phyloP scores from a whole-genome alignment of 352 stramenopile species.

The Pythium aquatile region DNA sequence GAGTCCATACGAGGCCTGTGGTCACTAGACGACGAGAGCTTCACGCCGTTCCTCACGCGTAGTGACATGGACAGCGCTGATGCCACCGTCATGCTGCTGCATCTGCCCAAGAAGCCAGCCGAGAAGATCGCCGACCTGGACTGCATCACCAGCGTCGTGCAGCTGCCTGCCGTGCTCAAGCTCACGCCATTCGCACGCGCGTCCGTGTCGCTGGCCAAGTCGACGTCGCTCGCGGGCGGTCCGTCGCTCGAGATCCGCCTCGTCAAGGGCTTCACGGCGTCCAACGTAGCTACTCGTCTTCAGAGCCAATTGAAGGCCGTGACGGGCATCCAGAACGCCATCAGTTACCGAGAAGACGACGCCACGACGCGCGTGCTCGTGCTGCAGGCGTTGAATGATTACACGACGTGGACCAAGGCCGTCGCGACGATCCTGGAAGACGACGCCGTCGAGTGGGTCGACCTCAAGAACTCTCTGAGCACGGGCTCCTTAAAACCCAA shows the following conservation, averaged over 20 bases:
- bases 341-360: conserved; percentile 31
- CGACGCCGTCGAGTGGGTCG: conserved; percentile 69
- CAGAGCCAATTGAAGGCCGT: conserved; percentile 26
- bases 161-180: conserved; percentile 64
- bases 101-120: conserved; percentile 42
- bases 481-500: conserved; percentile 34
- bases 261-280: conserved; percentile 35
- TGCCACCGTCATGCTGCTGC: conserved; percentile 57
- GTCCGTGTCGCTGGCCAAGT: conserved; percentile 36
- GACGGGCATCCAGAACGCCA: conserved; percentile 52
- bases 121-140: conserved; percentile 45
- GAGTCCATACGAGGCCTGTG: conserved; percentile 43
- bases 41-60: conserved; percentile 69
- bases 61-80: conserved; percentile 43
- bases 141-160: conserved; percentile 51
- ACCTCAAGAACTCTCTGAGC: conserved; percentile 48
- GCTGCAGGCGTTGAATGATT: conserved; percentile 50
- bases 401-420: conserved; percentile 51
- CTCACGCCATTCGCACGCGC: conserved; percentile 71
- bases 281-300: conserved; percentile 31
- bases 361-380: conserved; percentile 32
- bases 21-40: conserved; percentile 38
- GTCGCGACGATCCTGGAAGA: conserved; percentile 53
- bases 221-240: conserved; percentile 28
- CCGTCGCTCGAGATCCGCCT: conserved; percentile 47